Base-by-base conservation (phyloP, 2,329 filamentous ascomycete genomes). In the Pseudocercospora cruenta region DNA sequence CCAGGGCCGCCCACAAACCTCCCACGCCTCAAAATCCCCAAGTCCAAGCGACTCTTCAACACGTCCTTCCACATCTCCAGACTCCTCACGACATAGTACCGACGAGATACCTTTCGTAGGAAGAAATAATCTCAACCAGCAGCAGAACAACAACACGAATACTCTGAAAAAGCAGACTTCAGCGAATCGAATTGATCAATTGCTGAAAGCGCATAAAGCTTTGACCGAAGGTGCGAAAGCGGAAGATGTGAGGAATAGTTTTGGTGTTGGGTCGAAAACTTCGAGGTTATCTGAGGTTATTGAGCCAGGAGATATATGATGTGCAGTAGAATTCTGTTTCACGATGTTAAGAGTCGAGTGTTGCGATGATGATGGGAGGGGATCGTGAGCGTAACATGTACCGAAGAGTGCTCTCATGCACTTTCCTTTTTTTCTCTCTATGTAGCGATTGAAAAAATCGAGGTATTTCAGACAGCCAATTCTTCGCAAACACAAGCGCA, bases 161-260 rank as follows among this genome's bases (percentile, higher is more conserved):
- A 24, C 21, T 26, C 12, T 55, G 3, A 14, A 31, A 16, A 16
- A 16, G 1, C 51, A 55, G 24, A 31, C 22, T 19, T 55, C 51
- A 10, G 26, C 51, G 3, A 31, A 16, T 21, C 3, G 51, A 31
- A 55, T 55, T 12, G 51, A 55, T n/a, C 24, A 64, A 22, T 39
- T 64, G 45, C 28, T 49, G 1, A 60, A 60, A 21, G 62, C 62
- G 28, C 62, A 55, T 45, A 24, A 60, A 22, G 58, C 43, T 60
- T 7, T 64, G 31, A 55, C 57, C 0, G 62, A 60, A 33, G 62
- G 58, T 22, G 28, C 51, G 10, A 55, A 55, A 31, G 22, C 16
- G 4, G 51, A 55, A 8, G 51, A 55, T 31, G 51, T 55, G 7
- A 24, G 51, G 26, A 26, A 24, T 9, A 55, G 51, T 55, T 26